These are phyloP conservation scores for Monsonia emarginata DNA, from an alignment of 441 rosid species.

Conservation along the genomic window DNA sequence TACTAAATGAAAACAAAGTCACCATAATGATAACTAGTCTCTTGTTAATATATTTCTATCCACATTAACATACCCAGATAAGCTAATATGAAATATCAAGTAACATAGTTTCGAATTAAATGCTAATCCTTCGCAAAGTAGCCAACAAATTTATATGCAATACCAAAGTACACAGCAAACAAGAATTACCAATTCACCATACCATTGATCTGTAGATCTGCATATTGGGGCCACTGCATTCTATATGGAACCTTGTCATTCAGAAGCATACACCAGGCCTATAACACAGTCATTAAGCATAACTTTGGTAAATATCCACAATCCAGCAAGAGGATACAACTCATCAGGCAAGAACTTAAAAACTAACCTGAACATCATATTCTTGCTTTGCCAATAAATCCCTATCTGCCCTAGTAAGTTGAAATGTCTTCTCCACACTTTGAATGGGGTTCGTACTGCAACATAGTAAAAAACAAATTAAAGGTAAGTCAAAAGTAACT, in stretches of 20 bases:
- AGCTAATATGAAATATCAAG: not conserved
- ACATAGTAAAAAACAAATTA: constrained; percentile 17
- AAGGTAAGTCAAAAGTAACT: not conserved
- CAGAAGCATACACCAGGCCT: constrained; percentile 99
- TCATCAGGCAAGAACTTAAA: not conserved
- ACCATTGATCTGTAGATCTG: constrained; percentile 95
- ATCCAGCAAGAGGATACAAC: constrained; percentile 1
- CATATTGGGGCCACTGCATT: constrained; percentile 96
- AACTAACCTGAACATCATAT: constrained; percentile 70
- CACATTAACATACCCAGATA: not conserved
- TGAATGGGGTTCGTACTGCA: constrained; percentile 66
- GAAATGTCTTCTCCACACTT: constrained; percentile 65
- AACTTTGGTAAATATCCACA: constrained; percentile 19
- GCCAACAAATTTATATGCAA: not conserved
- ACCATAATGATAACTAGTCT: not conserved
- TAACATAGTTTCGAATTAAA: not conserved
- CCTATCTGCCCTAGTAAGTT: constrained; percentile 61
- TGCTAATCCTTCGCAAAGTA: not conserved
- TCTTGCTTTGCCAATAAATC: constrained; percentile 63
- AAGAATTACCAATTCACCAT: constrained; percentile 22
- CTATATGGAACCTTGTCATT: constrained; percentile 89
- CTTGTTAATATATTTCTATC: not conserved
- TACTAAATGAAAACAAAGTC: not conserved
- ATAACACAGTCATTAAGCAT: constrained; percentile 15
- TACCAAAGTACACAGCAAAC: not conserved